Conservation (phyloP, 2,329 filamentous ascomycete species). For the Phialophora verrucosa region DNA sequence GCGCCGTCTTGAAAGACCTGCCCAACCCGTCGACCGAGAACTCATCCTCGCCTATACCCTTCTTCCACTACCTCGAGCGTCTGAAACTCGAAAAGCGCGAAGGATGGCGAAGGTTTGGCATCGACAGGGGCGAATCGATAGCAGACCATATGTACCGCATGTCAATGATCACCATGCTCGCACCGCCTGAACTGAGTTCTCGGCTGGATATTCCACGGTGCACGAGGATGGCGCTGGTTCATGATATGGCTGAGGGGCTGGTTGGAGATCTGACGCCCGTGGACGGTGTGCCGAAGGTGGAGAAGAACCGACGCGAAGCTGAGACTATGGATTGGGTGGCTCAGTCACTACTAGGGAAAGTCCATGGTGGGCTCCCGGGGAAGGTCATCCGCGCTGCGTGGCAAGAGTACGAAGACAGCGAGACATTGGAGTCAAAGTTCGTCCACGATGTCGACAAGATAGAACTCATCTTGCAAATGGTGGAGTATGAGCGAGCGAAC, state of each 20-base stretch:
- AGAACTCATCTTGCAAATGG: conserved; percentile 91
- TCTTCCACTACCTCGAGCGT: conserved; percentile 92
- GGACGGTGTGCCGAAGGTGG: conserved; percentile 80
- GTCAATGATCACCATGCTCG: conserved; percentile 93
- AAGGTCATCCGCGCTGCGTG: conserved; percentile 78
- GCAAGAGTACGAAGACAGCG: conserved; percentile 91
- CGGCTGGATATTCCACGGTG: conserved; percentile 80
- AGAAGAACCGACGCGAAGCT: conserved; percentile 87
- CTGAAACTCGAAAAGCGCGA: conserved; percentile 97
- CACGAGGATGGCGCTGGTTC: conserved; percentile 92
- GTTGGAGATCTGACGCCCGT: conserved; percentile 97
- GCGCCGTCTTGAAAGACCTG: conserved; percentile 68
- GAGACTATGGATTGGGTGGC: conserved; percentile 93
- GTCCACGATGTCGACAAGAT: conserved; percentile 99
- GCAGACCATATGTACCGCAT: conserved; percentile 99
- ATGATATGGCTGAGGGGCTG: conserved; percentile 95
- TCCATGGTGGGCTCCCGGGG: conserved; percentile 73
- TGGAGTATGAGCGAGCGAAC: conserved; percentile 85
- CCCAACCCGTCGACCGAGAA: conserved; percentile 64
- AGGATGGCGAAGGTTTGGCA: conserved; percentile 89
- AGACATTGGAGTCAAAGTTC: conserved; percentile 83
- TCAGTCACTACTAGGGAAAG: conserved; percentile 71
- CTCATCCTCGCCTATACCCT: conserved; percentile 77
- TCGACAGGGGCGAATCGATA: conserved; percentile 80
- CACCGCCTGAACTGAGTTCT: conserved; percentile 73